Percentiles rank a stretch among this genome's conserved stretches.
phyloP scores from a whole-genome alignment of 2,329 filamentous ascomycete species.

The Pseudogymnoascus verrucosus region DNA sequence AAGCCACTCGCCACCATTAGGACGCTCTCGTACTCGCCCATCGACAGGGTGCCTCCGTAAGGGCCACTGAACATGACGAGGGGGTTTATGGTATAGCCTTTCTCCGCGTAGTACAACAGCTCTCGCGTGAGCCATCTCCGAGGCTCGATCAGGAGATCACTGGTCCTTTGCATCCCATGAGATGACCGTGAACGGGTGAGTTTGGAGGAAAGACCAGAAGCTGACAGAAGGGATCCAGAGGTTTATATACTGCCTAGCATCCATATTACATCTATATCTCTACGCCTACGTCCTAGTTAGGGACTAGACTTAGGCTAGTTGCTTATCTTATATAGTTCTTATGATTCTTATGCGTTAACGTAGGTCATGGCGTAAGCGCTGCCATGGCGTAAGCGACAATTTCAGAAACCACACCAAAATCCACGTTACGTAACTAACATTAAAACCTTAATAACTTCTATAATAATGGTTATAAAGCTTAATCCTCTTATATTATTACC shows the following conservation, averaged over 20 bases:
- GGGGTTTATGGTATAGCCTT: background rate
- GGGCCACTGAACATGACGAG: constrained; percentile 27
- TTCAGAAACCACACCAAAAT: too few species aligned
- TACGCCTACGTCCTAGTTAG: too few species aligned
- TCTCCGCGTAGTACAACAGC: constrained; percentile 19
- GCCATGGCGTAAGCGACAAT: too few species aligned
- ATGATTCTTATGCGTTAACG: too few species aligned
- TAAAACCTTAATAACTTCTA: too few species aligned
- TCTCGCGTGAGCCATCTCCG: constrained; percentile 23
- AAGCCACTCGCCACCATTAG: constrained; percentile 31
- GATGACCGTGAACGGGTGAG: constrained; percentile 1
- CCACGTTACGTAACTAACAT: too few species aligned
- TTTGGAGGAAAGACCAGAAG: background rate
- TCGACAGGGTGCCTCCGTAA: constrained; percentile 24
- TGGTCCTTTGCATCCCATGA: constrained; percentile 19
- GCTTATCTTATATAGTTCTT: too few species aligned
- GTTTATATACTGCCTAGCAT: constrained; percentile 17
- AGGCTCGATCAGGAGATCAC: constrained; percentile 28
- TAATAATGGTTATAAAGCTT: too few species aligned
- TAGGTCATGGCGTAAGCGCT: too few species aligned
- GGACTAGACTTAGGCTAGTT: too few species aligned
- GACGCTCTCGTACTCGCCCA: constrained; percentile 25
- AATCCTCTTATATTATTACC: too few species aligned
- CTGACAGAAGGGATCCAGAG: background rate
- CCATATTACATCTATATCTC: too few species aligned